Percentiles rank a stretch among this genome's conserved stretches.
Evolutionary conservation across 225 moss, liverwort and hornwort species (phyloP).

Genomic region (Pseudoscleropodium purum): DNA sequence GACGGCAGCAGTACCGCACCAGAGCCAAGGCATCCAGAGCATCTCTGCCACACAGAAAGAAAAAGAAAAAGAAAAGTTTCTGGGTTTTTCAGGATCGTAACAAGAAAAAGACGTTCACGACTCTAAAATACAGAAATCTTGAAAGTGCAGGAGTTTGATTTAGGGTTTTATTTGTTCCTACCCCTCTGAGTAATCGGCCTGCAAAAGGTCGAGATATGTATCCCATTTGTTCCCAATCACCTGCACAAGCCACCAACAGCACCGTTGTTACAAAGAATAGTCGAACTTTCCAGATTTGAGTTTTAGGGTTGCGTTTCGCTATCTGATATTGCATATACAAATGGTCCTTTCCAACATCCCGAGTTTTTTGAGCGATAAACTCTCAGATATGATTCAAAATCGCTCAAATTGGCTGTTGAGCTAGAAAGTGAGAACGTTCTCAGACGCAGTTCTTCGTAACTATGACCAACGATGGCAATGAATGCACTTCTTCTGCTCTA

Average conservation of each 20-base stretch:
- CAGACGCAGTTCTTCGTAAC: neutral
- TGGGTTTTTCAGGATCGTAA: neutral
- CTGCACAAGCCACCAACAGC: constrained; percentile 6
- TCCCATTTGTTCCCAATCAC: constrained; percentile 99
- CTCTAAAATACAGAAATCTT: neutral
- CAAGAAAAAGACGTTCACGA: neutral
- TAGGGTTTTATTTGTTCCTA: neutral
- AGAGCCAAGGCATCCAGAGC: constrained; percentile 80
- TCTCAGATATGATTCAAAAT: neutral
- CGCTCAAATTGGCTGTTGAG: neutral
- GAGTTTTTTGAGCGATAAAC: neutral
- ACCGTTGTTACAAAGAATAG: no score
- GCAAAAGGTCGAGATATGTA: constrained; percentile 81
- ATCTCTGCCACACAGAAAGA: constrained; percentile 33
- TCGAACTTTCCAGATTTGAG: neutral
- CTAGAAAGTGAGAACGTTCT: neutral
- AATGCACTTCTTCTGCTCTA: neutral
- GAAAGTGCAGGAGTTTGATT: neutral
- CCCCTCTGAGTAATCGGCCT: constrained; percentile 96
- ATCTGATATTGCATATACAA: no score
- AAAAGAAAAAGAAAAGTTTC: neutral
- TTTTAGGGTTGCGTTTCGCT: neutral
- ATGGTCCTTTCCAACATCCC: neutral
- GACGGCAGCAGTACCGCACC: constrained; percentile 92
- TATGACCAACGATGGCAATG: neutral